phyloP scores from a whole-genome alignment of 768 basidiomycete genomes.

The Coprinellus micaceus region DNA sequence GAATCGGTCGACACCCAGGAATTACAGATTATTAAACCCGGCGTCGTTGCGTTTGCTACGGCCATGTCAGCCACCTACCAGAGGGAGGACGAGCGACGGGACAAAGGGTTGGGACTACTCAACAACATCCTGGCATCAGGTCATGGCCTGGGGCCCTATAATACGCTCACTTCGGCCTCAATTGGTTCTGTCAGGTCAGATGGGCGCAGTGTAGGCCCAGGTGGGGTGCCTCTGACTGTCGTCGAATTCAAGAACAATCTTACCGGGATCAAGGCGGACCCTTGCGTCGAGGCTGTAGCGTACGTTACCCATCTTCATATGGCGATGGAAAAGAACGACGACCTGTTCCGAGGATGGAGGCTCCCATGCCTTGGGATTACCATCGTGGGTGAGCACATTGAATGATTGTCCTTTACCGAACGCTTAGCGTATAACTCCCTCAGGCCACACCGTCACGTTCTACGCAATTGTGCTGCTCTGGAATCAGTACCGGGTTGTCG shows the following conservation, averaged over 20 bases:
- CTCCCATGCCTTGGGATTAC: constrained; percentile 17
- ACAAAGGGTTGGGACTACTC: constrained; percentile 7
- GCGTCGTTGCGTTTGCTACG: constrained; percentile 12
- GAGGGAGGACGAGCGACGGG: constrained; percentile 9
- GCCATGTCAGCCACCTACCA: constrained; percentile 16
- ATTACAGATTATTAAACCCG: constrained; percentile 1
- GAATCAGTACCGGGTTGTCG: constrained; percentile 17
- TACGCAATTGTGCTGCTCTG: constrained; percentile 17
- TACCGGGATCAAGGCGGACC: constrained; percentile 2
- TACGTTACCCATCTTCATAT: constrained; percentile 9
- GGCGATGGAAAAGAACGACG: neutral
- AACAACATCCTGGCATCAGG: constrained; percentile 1
- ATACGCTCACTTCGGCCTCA: neutral
- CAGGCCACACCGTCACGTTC: constrained; percentile 14
- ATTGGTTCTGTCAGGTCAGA: constrained; percentile 7
- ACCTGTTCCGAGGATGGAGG: constrained; percentile 11
- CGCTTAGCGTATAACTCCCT: constrained; percentile 12
- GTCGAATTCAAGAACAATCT: constrained; percentile 14
- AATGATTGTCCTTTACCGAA: constrained; percentile 8
- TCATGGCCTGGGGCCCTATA: neutral
- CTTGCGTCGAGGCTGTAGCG: constrained; percentile 8
- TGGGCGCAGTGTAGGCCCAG: constrained; percentile 1
- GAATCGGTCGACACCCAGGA: constrained; percentile 4
- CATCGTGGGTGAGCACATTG: constrained; percentile 19
- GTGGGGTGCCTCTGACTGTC: constrained; percentile 1